Evolutionary conservation across 176 grass and related monocot genomes (phyloP).

Genomic region (Echinochloa phyllopogon): DNA sequence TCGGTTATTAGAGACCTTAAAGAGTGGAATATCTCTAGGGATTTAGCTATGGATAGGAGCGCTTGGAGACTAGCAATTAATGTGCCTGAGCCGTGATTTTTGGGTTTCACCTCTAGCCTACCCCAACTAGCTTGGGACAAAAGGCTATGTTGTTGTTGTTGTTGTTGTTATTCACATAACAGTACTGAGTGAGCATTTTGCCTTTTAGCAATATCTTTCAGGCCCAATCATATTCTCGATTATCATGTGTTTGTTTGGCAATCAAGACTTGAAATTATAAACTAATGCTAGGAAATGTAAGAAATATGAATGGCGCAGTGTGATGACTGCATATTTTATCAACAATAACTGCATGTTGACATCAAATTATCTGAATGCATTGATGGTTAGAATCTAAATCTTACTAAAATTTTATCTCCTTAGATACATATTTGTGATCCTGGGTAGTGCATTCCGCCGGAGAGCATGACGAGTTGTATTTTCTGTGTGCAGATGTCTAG

Average conservation of each 20-base stretch:
- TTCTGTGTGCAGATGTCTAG: slow-evolving; percentile 59
- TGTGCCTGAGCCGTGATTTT: no score
- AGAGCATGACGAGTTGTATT: slow-evolving; percentile 33
- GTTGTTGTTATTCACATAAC: background rate
- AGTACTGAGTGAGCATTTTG: background rate
- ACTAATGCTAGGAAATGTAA: slow-evolving; percentile 19
- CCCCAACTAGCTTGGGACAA: no score
- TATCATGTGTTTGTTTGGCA: slow-evolving; percentile 32
- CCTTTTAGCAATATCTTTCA: background rate
- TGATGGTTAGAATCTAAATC: slow-evolving; percentile 19
- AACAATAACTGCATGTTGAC: background rate
- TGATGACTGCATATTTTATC: background rate
- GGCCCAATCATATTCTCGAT: slow-evolving; percentile 3
- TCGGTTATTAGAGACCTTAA: no score
- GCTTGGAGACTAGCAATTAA: no score
- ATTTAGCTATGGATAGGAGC: no score
- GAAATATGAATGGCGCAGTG: background rate
- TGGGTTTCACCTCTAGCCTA: no score
- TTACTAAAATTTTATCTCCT: background rate
- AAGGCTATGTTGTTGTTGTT: no score
- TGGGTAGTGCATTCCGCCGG: background rate
- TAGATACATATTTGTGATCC: background rate
- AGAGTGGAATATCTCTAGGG: no score
- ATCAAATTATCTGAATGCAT: slow-evolving; percentile 27
- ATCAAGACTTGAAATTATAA: background rate